Percentiles rank a stretch among this genome's conserved stretches.
Conservation (phyloP, 768 basidiomycete genomes). For the Dictyophora rubrovolvata region DNA sequence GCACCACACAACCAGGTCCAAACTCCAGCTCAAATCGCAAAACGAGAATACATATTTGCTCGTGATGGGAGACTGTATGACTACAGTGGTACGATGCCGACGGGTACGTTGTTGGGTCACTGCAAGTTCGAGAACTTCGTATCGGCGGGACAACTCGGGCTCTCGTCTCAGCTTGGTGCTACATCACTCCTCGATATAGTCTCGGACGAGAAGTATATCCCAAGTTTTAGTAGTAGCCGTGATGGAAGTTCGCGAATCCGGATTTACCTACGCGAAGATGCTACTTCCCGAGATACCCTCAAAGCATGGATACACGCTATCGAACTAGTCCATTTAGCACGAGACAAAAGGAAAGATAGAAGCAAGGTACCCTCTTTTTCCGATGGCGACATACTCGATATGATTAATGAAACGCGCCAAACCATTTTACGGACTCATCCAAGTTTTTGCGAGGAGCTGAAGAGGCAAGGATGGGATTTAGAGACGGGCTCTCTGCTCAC, state of each 20-base stretch:
- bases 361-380: background rate
- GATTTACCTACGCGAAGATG: constrained; percentile 39
- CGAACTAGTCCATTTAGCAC: background rate
- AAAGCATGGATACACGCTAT: constrained; percentile 39
- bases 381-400: background rate
- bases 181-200: constrained; percentile 31
- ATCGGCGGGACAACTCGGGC: constrained; percentile 10
- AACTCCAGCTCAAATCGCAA: constrained; percentile 31
- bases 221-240: constrained; percentile 34
- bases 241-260: constrained; percentile 22
- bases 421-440: background rate
- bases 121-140: constrained; percentile 45
- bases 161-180: background rate
- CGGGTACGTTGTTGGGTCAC: constrained; percentile 28
- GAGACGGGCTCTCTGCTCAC: background rate
- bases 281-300: constrained; percentile 37
- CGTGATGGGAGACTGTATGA: constrained; percentile 28
- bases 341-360: background rate
- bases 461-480: background rate
- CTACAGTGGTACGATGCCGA: background rate
- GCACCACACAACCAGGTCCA: constrained; percentile 9
- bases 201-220: constrained; percentile 35
- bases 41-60: constrained; percentile 36
- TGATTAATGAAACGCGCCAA: background rate
- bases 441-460: background rate